Evolutionary conservation across 1,284 basidiomycete species (phyloP), one percentile per base, ranked within the genome.

Genomic region (Melampsora abietis-canadensis): DNA sequence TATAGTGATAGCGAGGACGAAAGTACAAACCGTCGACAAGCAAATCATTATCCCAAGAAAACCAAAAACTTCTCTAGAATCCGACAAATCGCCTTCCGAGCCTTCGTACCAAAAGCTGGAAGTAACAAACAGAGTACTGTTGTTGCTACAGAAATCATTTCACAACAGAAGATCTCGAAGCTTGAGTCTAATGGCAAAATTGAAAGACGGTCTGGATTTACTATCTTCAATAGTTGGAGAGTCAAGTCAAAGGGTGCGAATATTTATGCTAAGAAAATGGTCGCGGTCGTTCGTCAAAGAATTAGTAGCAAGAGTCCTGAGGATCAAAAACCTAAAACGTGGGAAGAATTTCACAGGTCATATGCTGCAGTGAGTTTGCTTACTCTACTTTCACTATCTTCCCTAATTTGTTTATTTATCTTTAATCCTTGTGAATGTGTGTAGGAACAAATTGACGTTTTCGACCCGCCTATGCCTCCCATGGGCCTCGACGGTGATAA

Each of bases 321-420:
- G 44, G 77, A 79, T 19, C 68, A 78, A 44, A 48, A 78, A 31
- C 78, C 79, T 1, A 70, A 76, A 47, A 78, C 78, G 5, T 79
- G 78, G 79, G 76, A 69, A 19, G 79, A 79, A 27, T 79, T 76
- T 51, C 54, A 63, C 15, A 64, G 51, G 17, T 75, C 76, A 1
- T 79, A 80, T 76, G 77, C 73, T 12, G 76, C 66, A 14, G 79
- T 78, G 46, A 68, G 77, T 75, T 63, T 8, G 19, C 31, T 40
- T 19, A 7, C 37, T 65, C 21, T 17, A 12, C 5, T 4, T 65
- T n/a, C 19, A 17, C n/a, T n/a, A 46, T 27, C 5, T 40, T 65
- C 19, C 12, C 27, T 4, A 17, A 27, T 17, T 47, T 46, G 5
- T 5, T 19, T 24, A 37, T 69, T 2, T 5, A 59, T 44, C 17